Conservation (phyloP, 305 asterid genomes). For the Fraxinus floribunda region DNA sequence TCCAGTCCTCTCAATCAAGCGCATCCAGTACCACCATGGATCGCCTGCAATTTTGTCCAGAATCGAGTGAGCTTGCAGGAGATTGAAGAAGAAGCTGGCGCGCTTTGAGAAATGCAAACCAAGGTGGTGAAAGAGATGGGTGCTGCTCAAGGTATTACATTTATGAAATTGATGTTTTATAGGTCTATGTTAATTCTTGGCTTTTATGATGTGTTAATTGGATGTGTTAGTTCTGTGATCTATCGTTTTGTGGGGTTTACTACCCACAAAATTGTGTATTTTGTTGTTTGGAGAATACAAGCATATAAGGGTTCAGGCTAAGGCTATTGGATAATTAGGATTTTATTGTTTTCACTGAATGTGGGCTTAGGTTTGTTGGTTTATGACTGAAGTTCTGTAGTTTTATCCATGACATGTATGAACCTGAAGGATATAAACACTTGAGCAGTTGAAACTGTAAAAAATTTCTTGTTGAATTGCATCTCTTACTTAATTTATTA, state of each 20-base stretch:
- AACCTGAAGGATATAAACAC: neutral
- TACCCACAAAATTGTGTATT: neutral
- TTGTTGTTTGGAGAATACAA: neutral
- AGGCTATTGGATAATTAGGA: neutral
- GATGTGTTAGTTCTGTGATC: neutral
- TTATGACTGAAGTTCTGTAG: neutral
- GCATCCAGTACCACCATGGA: no score
- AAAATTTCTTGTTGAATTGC: neutral
- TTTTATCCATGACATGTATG: neutral
- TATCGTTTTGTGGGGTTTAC: neutral
- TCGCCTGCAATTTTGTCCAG: no score
- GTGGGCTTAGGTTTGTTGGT: neutral
- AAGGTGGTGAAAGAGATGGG: conserved; percentile 74
- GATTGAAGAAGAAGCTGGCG: conserved; percentile 78
- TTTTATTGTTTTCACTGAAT: neutral
- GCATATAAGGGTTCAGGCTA: neutral
- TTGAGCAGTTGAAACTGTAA: neutral
- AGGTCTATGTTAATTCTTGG: neutral
- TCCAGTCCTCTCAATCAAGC: no score
- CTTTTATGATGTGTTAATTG: neutral
- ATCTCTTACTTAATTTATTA: neutral
- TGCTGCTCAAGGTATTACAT: conserved; percentile 49
- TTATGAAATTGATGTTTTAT: neutral
- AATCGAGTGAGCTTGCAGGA: conserved; percentile 38
- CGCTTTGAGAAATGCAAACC: conserved; percentile 75